Evolutionary conservation across 148 eudicot species (phyloP), one percentile per base, ranked within the genome.

Genomic region (Rheum nobile): DNA sequence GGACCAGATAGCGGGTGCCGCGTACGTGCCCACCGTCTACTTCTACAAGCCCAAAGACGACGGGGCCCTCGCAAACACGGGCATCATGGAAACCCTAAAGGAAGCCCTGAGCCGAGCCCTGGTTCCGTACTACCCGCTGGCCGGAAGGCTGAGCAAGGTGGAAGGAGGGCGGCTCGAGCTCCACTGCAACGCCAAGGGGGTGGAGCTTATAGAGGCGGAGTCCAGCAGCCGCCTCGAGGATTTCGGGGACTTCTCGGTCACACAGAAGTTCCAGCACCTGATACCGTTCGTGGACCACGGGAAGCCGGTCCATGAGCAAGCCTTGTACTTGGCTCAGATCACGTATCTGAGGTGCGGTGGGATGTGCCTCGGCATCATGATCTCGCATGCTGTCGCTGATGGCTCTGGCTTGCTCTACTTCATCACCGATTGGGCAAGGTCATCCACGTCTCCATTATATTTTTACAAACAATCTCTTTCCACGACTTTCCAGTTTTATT

Each of bases 311-410:
- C 26, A n/a, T 8, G 44, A 69, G 32, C 42, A 17, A 13, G 46
- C 72, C 9, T 41, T 69, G 72, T 69, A 22, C 34, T n/a, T 69
- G 12, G 72, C 32, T 8, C 72, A 69, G 21, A n/a, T 69, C 26
- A 69, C 72, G 2, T 38, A 69, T 46, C 28, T 69, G 26, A 41
- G 44, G 12, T 69, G 72, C 17, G 72, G 72, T 35, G 72, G 72
- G 9, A 7, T 69, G 5, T n/a, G 44, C 29, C 46, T 69, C 6
- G 72, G 72, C 8, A 19, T 69, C 17, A 35, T 69, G 72, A 69
- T 69, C 24, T 69, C 72, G 8, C 72, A 69, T 69, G 72, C 72
- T 29, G 44, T 69, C 42, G 46, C 72, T 21, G 72, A 69, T 38
- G 72, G 72, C 1, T 32, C 72, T 0, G 72, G 72, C 28, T n/a